Conservation (phyloP, 352 stramenopile genomes). For the Phytopythium helicoides region DNA sequence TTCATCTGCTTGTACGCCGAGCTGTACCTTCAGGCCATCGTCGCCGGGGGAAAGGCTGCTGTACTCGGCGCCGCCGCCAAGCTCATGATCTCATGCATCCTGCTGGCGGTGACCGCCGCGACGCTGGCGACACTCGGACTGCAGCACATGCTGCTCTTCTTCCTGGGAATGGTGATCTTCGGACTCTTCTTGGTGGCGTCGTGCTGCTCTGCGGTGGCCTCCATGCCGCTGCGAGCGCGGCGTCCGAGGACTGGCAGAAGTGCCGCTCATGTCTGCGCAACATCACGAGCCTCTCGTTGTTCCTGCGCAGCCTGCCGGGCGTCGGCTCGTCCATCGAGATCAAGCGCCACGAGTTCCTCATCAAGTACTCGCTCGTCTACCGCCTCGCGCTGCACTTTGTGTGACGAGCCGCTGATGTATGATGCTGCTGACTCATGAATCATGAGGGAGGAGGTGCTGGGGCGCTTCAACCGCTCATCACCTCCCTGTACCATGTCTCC, state of each 20-base stretch:
- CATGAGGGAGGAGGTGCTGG: not conserved
- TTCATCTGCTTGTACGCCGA: constrained; percentile 82
- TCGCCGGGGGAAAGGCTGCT: constrained; percentile 67
- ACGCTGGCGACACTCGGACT: constrained; percentile 50
- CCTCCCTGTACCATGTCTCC: not conserved
- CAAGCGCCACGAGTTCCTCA: constrained; percentile 77
- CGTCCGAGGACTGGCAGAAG: constrained; percentile 71
- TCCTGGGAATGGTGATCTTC: constrained; percentile 37
- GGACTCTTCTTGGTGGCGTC: constrained; percentile 56
- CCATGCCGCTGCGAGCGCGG: constrained; percentile 46
- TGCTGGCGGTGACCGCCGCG: constrained; percentile 46
- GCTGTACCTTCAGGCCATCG: constrained; percentile 65
- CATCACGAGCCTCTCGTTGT: constrained; percentile 83
- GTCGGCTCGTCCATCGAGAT: constrained; percentile 61
- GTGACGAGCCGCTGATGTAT: constrained; percentile 12
- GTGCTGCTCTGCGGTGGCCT: constrained; percentile 61
- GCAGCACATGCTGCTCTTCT: constrained; percentile 57
- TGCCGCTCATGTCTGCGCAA: constrained; percentile 72
- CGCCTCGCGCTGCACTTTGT: constrained; percentile 79
- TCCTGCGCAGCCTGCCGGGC: constrained; percentile 68
- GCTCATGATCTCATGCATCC: constrained; percentile 56
- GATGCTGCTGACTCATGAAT: not conserved
- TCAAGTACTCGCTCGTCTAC: constrained; percentile 82
- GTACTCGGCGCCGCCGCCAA: constrained; percentile 69
- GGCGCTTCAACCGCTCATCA: not conserved